Evolutionary conservation across 1,284 basidiomycete genomes (phyloP).

Genomic region (Moesziomyces parantarcticus): DNA sequence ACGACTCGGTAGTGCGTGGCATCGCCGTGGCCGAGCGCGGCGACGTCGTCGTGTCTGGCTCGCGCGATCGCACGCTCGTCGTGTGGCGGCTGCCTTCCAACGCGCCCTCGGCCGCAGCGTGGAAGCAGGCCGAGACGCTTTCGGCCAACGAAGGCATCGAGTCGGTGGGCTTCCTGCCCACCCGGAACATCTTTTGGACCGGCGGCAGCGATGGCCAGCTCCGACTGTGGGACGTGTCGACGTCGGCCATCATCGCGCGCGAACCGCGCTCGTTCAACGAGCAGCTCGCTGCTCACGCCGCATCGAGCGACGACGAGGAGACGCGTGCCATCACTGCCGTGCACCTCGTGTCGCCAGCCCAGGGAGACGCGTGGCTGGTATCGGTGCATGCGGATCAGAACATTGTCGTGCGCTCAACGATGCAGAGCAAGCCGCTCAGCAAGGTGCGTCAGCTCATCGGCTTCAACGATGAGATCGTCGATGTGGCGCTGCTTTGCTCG

Average conservation of each 20-base stretch:
- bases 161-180: conserved; percentile 52
- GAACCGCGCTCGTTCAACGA: conserved; percentile 38
- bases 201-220: conserved; percentile 56
- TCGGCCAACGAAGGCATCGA: conserved; percentile 62
- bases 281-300: conserved; percentile 11
- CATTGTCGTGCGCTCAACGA: conserved; percentile 76
- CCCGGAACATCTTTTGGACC: conserved; percentile 49
- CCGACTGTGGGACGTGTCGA: conserved; percentile 53
- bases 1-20: conserved; percentile 64
- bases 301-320: conserved; percentile 42
- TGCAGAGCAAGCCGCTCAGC: conserved; percentile 73
- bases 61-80: conserved; percentile 58
- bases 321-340: conserved; percentile 59
- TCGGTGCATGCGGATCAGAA: conserved; percentile 92
- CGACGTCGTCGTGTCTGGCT: conserved; percentile 47
- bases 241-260: conserved; percentile 32
- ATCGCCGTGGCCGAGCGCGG: conserved; percentile 57
- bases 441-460: conserved; percentile 80
- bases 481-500: conserved; percentile 72
- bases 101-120: conserved; percentile 12
- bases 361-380: conserved; percentile 71
- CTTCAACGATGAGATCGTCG: conserved; percentile 98
- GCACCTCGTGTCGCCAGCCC: conserved; percentile 21
- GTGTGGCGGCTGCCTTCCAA: conserved; percentile 45
- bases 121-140: conserved; percentile 58